A percentile compares a stretch with the other conserved stretches of the same genome.
phyloP scores from a whole-genome alignment of 1,139 yeast species.

The Zhuliangozyma blackwelliae region DNA sequence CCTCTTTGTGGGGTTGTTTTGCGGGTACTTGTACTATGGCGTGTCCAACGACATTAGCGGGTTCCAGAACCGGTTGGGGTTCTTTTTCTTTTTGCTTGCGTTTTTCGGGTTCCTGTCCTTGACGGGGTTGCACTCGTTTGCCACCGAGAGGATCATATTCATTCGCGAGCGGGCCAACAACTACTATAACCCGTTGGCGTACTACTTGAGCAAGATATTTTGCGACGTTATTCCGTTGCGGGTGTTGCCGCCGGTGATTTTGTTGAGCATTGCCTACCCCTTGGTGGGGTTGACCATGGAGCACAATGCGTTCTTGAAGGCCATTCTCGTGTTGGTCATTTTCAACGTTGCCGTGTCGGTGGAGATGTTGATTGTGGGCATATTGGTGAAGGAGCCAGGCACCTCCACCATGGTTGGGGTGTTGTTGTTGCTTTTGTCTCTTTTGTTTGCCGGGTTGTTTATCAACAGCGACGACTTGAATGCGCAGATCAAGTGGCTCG shows the following conservation, averaged over 20 bases:
- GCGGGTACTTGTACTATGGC: constrained; percentile 81
- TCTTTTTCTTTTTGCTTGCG: constrained; percentile 85
- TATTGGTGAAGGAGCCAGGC: constrained; percentile 83
- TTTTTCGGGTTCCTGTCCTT: constrained; percentile 91
- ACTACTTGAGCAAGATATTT: constrained; percentile 76
- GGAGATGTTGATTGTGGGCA: constrained; percentile 83
- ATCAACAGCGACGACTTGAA: constrained; percentile 78
- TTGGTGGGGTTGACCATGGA: constrained; percentile 82
- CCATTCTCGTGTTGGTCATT: constrained; percentile 63
- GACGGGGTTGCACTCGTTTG: constrained; percentile 86
- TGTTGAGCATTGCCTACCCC: constrained; percentile 87
- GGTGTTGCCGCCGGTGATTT: constrained; percentile 80
- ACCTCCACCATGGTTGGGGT: constrained; percentile 90
- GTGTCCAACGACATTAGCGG: constrained; percentile 89
- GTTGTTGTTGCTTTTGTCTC: constrained; percentile 72
- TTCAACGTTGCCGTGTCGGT: constrained; percentile 86
- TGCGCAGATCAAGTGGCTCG: constrained; percentile 68
- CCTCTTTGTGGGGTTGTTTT: constrained; percentile 69
- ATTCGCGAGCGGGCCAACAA: constrained; percentile 92
- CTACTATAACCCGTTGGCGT: constrained; percentile 82
- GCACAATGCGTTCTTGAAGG: constrained; percentile 70
- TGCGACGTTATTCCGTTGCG: constrained; percentile 90
- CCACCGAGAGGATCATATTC: constrained; percentile 82
- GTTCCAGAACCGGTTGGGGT: constrained; percentile 89
- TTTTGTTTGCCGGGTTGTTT: constrained; percentile 89